These are phyloP conservation scores for Fusarium tricinctum DNA, from an alignment of 2,329 filamentous ascomycete species.

Conservation along the genomic window DNA sequence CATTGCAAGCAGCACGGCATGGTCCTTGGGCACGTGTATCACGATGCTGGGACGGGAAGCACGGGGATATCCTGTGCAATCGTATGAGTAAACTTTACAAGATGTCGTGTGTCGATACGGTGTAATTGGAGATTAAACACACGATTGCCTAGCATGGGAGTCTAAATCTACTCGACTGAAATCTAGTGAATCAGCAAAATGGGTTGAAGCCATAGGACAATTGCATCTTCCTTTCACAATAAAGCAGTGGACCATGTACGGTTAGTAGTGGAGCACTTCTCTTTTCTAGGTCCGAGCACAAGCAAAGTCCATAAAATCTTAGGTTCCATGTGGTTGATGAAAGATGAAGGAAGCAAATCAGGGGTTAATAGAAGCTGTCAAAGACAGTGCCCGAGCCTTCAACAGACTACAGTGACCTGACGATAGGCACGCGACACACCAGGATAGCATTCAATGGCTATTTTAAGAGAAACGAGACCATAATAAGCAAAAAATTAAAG, in stretches of 20 bases:
- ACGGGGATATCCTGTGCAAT: conserved; percentile 30
- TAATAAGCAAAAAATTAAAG: not conserved
- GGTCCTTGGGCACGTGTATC: conserved; percentile 10
- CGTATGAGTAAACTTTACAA: conserved; percentile 21
- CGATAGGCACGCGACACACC: not conserved
- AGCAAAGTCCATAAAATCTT: not conserved
- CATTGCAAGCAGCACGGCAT: conserved; percentile 6
- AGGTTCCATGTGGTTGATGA: not conserved
- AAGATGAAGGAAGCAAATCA: not conserved
- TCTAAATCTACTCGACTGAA: conserved; percentile 41
- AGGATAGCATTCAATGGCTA: not conserved
- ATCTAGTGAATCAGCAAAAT: conserved; percentile 20
- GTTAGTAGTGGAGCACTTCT: not conserved
- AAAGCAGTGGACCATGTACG: not conserved
- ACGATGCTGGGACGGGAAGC: conserved; percentile 32
- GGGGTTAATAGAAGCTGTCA: not conserved
- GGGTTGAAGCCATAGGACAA: no score
- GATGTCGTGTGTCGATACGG: conserved; percentile 11
- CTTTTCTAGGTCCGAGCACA: not conserved
- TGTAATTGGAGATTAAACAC: conserved; percentile 38
- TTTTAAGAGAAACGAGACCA: not conserved
- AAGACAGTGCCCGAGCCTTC: not conserved
- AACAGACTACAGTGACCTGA: not conserved
- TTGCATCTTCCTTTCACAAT: not conserved
- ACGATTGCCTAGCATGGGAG: conserved; percentile 39